Evolutionary conservation across 2,329 filamentous ascomycete genomes (phyloP).

Genomic region (Coniosporium tulheliwenetii): DNA sequence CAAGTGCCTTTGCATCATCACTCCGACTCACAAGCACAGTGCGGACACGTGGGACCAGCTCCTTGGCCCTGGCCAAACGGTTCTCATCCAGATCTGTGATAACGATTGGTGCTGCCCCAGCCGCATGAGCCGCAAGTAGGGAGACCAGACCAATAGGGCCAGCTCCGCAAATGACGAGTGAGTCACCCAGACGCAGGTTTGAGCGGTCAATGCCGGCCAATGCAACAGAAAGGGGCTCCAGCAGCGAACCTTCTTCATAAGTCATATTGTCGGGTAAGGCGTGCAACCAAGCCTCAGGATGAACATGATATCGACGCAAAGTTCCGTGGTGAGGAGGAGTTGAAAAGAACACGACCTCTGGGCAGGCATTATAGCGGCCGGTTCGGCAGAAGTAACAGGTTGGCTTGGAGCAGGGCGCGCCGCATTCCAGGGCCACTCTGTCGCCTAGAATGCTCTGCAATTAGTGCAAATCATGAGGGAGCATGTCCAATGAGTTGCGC

Average conservation of each 20-base stretch:
- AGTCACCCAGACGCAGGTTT: conserved; percentile 22
- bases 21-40: conserved; percentile 19
- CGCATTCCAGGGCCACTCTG: conserved; percentile 16
- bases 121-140: conserved; percentile 26
- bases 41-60: conserved; percentile 19
- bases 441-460: conserved; percentile 8
- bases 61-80: conserved; percentile 21
- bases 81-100: conserved; percentile 27
- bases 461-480: no score
- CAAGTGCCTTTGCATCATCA: conserved; percentile 18
- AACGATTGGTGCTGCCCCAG: conserved; percentile 26
- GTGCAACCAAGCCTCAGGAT: conserved; percentile 14
- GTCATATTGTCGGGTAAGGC: conserved; percentile 20
- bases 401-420: conserved; percentile 11
- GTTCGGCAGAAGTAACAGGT: conserved; percentile 14
- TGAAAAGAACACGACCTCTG: conserved; percentile 9
- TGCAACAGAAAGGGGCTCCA: conserved; percentile 33
- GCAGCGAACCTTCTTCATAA: conserved; percentile 27
- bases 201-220: conserved; percentile 27
- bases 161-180: conserved; percentile 20
- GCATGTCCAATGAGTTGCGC: no score
- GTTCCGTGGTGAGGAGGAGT: conserved; percentile 15
- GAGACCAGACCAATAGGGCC: conserved; percentile 22
- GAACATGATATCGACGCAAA: conserved; percentile 13
- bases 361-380: conserved; percentile 12